These are phyloP conservation scores for Globisporangium polare DNA, from an alignment of 352 stramenopile genomes.

Conservation along the genomic window DNA sequence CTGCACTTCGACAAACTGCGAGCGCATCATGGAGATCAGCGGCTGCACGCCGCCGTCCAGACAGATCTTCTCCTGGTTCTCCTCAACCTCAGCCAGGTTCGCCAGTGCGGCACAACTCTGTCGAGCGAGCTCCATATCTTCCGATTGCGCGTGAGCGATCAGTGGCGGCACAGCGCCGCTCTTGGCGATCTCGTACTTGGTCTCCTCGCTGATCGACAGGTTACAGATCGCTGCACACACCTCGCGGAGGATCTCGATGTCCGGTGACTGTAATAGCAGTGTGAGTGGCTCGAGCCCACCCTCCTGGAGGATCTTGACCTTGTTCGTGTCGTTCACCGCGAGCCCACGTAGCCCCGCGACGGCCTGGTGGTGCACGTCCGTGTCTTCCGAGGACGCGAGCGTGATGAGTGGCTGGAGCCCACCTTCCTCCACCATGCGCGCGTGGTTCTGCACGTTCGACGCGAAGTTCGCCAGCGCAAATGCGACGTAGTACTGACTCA, in stretches of 20 bases:
- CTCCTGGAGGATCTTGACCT: slow-evolving; percentile 97
- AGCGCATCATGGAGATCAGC: slow-evolving; percentile 94
- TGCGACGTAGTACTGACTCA: slow-evolving; percentile 95
- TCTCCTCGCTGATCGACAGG: slow-evolving; percentile 94
- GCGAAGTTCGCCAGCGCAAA: slow-evolving; percentile 95
- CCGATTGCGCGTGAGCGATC: slow-evolving; percentile 89
- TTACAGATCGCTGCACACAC: slow-evolving; percentile 94
- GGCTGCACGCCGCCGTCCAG: slow-evolving; percentile 89
- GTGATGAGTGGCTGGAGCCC: slow-evolving; percentile 95
- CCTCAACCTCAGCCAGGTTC: slow-evolving; percentile 93
- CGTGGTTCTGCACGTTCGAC: slow-evolving; percentile 91
- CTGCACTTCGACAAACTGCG: slow-evolving; percentile 94
- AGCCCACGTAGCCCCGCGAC: slow-evolving; percentile 92
- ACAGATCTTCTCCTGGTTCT: slow-evolving; percentile 95
- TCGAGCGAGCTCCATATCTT: slow-evolving; percentile 90
- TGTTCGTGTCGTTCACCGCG: slow-evolving; percentile 87
- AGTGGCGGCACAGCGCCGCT: slow-evolving; percentile 88
- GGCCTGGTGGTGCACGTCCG: slow-evolving; percentile 94
- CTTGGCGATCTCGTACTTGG: slow-evolving; percentile 97
- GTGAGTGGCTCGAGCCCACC: slow-evolving; percentile 93
- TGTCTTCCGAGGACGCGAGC: slow-evolving; percentile 88
- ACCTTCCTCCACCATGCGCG: slow-evolving; percentile 93
- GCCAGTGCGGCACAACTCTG: slow-evolving; percentile 92
- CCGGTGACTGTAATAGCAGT: slow-evolving; percentile 84
- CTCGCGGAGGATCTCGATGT: slow-evolving; percentile 93